phyloP scores from a whole-genome alignment of 768 basidiomycete species.

The Asterophora lycoperdoides region DNA sequence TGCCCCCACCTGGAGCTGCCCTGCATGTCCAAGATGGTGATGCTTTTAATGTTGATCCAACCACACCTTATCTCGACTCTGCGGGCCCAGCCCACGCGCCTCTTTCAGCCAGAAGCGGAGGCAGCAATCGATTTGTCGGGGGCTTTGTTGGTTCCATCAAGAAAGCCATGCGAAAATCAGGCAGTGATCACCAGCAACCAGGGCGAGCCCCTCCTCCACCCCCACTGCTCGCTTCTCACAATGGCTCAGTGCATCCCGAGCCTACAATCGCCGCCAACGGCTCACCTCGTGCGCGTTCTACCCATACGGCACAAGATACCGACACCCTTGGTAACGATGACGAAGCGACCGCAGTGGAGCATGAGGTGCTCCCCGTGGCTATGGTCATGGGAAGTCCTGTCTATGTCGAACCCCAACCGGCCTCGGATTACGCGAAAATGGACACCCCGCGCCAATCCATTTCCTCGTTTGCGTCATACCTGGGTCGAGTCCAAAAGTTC shows the following conservation, averaged over 20 bases:
- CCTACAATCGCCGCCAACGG: neutral
- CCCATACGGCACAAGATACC: constrained; percentile 5
- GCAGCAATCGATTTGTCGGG: constrained; percentile 9
- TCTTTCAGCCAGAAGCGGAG: neutral
- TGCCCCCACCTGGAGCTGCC: neutral
- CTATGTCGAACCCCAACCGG: constrained; percentile 23
- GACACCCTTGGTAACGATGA: constrained; percentile 8
- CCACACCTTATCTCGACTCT: constrained; percentile 8
- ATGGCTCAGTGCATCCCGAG: neutral
- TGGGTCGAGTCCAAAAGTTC: constrained; percentile 27
- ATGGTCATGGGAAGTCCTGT: constrained; percentile 20
- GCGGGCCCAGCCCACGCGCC: neutral
- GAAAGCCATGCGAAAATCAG: constrained; percentile 11
- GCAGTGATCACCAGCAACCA: neutral
- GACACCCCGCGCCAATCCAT: constrained; percentile 21
- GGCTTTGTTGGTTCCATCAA: constrained; percentile 9
- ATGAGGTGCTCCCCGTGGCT: constrained; percentile 6
- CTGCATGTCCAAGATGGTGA: constrained; percentile 10
- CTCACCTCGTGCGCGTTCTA: constrained; percentile 5
- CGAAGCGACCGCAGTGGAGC: constrained; percentile 10
- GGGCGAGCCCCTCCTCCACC: neutral
- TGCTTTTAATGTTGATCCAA: constrained; percentile 14
- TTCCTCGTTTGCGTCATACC: constrained; percentile 25
- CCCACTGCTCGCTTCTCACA: neutral
- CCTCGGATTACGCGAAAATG: constrained; percentile 34